These are phyloP conservation scores for Isochrysis galbana DNA, from an alignment of 78 protist genomes.

Conservation along the genomic window DNA sequence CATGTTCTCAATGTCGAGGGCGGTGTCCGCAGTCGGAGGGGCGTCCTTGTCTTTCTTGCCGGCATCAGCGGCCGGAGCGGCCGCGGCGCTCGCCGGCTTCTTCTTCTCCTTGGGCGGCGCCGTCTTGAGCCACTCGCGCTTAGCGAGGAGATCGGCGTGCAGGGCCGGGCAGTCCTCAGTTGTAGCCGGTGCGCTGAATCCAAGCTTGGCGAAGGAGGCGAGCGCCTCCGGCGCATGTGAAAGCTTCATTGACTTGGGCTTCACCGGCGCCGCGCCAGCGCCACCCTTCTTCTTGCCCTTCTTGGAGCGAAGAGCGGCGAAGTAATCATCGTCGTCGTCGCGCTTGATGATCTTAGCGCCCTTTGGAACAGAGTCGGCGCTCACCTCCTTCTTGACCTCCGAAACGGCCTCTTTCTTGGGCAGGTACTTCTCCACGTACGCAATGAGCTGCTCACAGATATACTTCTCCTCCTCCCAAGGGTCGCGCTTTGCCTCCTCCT, in stretches of 20 bases:
- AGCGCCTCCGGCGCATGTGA: background rate
- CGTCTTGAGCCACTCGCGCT: constrained; percentile 2
- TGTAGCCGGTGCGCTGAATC: background rate
- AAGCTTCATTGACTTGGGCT: background rate
- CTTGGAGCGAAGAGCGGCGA: background rate
- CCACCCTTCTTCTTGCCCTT: background rate
- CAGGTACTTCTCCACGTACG: background rate
- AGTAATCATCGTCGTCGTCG: background rate
- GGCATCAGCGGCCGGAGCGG: background rate
- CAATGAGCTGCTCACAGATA: background rate
- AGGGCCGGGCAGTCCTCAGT: background rate
- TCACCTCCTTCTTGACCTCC: background rate
- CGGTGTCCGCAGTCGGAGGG: no score
- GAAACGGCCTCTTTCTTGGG: background rate
- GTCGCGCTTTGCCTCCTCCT: constrained; percentile 21
- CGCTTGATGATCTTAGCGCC: background rate
- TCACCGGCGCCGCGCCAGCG: background rate
- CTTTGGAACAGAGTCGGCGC: background rate
- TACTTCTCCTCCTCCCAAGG: constrained; percentile 24
- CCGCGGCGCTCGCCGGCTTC: no score
- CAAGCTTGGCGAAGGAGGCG: background rate
- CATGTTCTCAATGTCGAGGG: no score
- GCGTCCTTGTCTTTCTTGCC: no score
- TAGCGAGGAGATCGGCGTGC: background rate
- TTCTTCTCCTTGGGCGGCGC: constrained; percentile 31